phyloP scores from a whole-genome alignment of 2,329 filamentous ascomycete species.

The Cordyceps militaris region DNA sequence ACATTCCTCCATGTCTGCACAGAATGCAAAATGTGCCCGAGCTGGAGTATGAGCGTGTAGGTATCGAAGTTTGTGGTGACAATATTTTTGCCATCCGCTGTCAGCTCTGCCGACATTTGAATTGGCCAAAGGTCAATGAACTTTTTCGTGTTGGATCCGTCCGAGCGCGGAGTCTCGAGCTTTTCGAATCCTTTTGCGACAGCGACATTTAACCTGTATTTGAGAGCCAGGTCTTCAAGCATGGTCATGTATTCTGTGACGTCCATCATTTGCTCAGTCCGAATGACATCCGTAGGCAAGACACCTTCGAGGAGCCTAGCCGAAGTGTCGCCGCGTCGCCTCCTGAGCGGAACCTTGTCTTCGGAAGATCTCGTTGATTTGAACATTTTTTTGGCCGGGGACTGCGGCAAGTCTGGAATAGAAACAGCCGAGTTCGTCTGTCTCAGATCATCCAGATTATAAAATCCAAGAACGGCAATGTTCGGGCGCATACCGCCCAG shows the following conservation, averaged over 20 bases:
- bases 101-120: constrained; percentile 83
- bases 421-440: constrained; percentile 49
- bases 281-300: constrained; percentile 63
- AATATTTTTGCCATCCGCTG: constrained; percentile 57
- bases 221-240: constrained; percentile 71
- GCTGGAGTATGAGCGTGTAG: constrained; percentile 75
- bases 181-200: constrained; percentile 74
- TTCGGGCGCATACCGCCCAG: constrained; percentile 86
- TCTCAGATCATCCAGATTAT: constrained; percentile 71
- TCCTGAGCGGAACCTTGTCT: constrained; percentile 24
- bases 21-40: constrained; percentile 77
- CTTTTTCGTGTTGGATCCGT: constrained; percentile 56
- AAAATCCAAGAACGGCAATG: constrained; percentile 74
- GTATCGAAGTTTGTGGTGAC: constrained; percentile 88
- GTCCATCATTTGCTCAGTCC: constrained; percentile 60
- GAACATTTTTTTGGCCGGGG: constrained; percentile 26
- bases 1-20: constrained; percentile 72
- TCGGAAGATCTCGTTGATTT: constrained; percentile 24
- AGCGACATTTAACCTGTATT: constrained; percentile 75
- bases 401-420: constrained; percentile 43
- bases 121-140: constrained; percentile 89
- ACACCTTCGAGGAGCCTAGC: constrained; percentile 48
- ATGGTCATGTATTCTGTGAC: constrained; percentile 73
- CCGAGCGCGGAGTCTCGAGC: constrained; percentile 61
- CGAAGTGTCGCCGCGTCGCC: constrained; percentile 47